Base-by-base conservation (phyloP, 805 yeast genomes). In the Candida insectorum region DNA sequence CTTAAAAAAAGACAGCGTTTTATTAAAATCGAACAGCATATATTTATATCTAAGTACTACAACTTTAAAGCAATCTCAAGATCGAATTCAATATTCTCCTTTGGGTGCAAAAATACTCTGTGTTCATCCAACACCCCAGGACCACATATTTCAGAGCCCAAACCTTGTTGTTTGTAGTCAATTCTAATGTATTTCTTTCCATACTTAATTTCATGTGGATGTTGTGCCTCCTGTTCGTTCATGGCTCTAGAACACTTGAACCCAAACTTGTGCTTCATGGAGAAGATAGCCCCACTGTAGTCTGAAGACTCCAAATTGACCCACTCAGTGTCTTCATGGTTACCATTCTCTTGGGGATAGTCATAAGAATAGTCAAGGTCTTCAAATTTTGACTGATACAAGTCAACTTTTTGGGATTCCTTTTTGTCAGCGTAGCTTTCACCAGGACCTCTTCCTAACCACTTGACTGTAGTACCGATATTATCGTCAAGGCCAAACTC, bases 401-500 rank as follows among this genome's bases (percentile, higher is more conserved):
- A 22, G 4, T 62, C 66, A 23, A 56, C 27, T 26, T 31, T 43
- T 18, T 48, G 53, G 10, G 53, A 55, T 13, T 43, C 47, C 24
- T 48, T 44, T 33, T 56, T 53, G 35, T 61, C 68, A 11, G 52
- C 39, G 38, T 61, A 61, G 16, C 58, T 44, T 39, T 60, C 66
- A 5, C 53, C 60, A 6, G 62, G 63, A 6, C 63, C 63, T 13
- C 56, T 37, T 4, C 68, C 68, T 24, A 52, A 49, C 65, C 65
- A 61, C 16, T 25, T 31, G 2, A 48, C 57, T 4, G 26, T 24
- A 4, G 46, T 45, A 5, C 51, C 45, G 14, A 57, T 27, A 3
- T 37, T 34, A 3, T 38, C 37, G 26, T 28, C 31, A 11, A 44
- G 19, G 4, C 30, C 27, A 31, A 57, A 52, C 32, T 60, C 63